These are phyloP conservation scores for Lactifluus hygrophoroides DNA, from an alignment of 768 basidiomycete species.

Conservation along the genomic window DNA sequence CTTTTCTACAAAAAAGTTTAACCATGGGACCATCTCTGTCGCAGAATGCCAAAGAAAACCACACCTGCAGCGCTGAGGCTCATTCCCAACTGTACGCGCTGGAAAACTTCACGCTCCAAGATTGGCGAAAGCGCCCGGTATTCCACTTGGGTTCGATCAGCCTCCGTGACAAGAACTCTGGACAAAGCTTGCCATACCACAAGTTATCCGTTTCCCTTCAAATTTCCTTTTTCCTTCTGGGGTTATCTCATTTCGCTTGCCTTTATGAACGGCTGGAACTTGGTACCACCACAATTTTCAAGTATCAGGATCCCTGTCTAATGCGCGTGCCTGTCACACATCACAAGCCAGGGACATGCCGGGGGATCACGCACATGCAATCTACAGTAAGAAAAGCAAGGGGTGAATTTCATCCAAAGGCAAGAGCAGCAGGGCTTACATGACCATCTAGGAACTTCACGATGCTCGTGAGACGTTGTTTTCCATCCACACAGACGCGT, in stretches of 20 bases:
- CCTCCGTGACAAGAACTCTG: background rate
- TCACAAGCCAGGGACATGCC: constrained; percentile 13
- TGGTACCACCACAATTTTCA: constrained; percentile 62
- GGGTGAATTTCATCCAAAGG: background rate
- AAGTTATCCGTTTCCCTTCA: constrained; percentile 48
- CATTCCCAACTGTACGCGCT: constrained; percentile 76
- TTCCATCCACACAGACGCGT: constrained; percentile 44
- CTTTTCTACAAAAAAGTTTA: constrained; percentile 45
- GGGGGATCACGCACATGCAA: constrained; percentile 39
- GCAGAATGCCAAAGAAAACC: constrained; percentile 6
- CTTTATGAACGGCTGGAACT: constrained; percentile 36
- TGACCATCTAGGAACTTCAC: constrained; percentile 41
- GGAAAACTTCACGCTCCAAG: constrained; percentile 71
- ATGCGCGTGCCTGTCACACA: constrained; percentile 20
- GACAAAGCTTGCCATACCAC: constrained; percentile 35
- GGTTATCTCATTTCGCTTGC: constrained; percentile 45
- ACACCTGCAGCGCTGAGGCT: constrained; percentile 63
- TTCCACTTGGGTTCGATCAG: constrained; percentile 38
- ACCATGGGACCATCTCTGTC: background rate
- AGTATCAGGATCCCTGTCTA: constrained; percentile 49
- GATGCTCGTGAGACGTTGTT: constrained; percentile 43
- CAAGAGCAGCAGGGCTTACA: background rate
- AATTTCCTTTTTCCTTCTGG: constrained; percentile 44
- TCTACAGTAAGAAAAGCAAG: constrained; percentile 31
- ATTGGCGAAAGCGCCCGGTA: constrained; percentile 47